These are phyloP conservation scores for Linderina pennispora DNA, from an alignment of 192 early-diverging fungal species.

Conservation along the genomic window DNA sequence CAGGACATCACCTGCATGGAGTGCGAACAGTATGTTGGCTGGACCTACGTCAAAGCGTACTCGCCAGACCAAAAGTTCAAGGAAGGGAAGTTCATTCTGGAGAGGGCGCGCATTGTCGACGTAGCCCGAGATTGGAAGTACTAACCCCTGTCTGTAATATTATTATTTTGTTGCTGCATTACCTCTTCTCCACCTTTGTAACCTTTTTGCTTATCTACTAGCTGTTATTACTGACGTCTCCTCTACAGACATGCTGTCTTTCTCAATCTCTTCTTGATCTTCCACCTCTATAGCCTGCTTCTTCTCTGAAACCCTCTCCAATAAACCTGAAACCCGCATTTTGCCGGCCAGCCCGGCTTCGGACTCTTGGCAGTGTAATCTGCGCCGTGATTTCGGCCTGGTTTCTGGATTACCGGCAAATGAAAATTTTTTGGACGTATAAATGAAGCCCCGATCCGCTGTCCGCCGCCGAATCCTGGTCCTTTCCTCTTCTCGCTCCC, in stretches of 20 bases:
- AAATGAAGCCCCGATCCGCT: too few relatives aligned
- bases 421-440: too few relatives aligned
- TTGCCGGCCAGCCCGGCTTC: too few relatives aligned
- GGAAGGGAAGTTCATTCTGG: constrained; percentile 43
- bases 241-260: too few relatives aligned
- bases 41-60: constrained; percentile 40
- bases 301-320: too few relatives aligned
- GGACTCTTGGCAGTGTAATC: too few relatives aligned
- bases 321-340: too few relatives aligned
- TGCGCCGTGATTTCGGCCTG: too few relatives aligned
- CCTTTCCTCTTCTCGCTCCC: too few relatives aligned
- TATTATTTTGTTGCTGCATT: neutral
- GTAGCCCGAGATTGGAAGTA: constrained; percentile 30
- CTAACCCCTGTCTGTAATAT: constrained; percentile 1
- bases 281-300: neutral
- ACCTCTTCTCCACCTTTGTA: neutral
- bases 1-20: constrained; percentile 37
- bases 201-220: constrained; percentile 1
- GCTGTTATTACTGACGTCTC: neutral
- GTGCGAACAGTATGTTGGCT: constrained; percentile 40
- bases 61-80: constrained; percentile 32
- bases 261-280: neutral
- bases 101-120: constrained; percentile 31
- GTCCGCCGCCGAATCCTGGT: too few relatives aligned
- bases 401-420: too few relatives aligned